phyloP scores from a whole-genome alignment of 768 basidiomycete genomes.

The Leucocoprinus sp. region DNA sequence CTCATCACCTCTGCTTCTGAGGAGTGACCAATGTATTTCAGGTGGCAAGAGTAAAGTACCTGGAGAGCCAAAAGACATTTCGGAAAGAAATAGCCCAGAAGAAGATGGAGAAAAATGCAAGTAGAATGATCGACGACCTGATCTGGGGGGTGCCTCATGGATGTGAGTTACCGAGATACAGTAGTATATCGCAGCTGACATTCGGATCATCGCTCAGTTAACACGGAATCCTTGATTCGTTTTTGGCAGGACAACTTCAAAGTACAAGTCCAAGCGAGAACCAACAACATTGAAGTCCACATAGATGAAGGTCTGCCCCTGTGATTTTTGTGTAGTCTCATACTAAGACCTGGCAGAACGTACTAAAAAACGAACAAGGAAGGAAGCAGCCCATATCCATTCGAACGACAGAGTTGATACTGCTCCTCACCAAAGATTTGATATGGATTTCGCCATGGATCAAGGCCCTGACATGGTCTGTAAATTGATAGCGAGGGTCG shows the following conservation, averaged over 20 bases:
- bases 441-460: background rate
- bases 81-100: conserved; percentile 44
- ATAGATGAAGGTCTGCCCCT: background rate
- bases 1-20: too few relatives aligned
- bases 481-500: background rate
- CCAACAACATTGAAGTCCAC: conserved; percentile 30
- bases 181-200: background rate
- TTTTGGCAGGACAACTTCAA: conserved; percentile 74
- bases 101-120: conserved; percentile 46
- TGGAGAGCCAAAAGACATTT: conserved; percentile 50
- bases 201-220: background rate
- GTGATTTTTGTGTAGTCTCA: background rate
- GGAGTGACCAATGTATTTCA: conserved; percentile 17
- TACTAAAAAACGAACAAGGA: background rate
- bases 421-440: background rate
- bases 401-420: background rate
- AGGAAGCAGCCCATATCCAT: background rate
- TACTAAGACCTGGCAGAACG: background rate
- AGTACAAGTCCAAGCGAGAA: conserved; percentile 58
- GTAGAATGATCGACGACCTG: conserved; percentile 48
- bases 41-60: conserved; percentile 59
- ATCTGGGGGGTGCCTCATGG: conserved; percentile 60
- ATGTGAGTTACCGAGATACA: conserved; percentile 32
- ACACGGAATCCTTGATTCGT: conserved; percentile 40
- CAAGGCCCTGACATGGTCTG: conserved; percentile 5